Evolutionary conservation across 768 basidiomycete species (phyloP), one percentile per base, ranked within the genome.

Genomic region (Boletus patriciae): DNA sequence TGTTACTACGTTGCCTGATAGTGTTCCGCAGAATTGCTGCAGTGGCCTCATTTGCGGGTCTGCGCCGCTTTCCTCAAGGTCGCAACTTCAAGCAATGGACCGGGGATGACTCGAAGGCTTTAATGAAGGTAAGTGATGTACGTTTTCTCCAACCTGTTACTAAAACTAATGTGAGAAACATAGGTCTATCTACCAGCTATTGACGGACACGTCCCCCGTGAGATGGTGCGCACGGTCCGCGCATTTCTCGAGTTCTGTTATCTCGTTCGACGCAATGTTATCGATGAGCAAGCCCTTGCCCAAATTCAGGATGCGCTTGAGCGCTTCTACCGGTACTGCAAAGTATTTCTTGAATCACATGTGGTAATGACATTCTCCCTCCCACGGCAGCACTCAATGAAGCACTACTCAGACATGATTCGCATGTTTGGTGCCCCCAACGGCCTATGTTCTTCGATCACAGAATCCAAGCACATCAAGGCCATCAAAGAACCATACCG

Each of bases 1-100:
- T 3, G 27, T 25, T 27, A 18, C 36, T 12, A 27, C 6, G 11
- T n/a, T 49, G 48, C 27, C 27, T 27, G 27, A 27, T 27, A 27
- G 27, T 27, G 27, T 27, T 27, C 27, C 27, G 7, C 27, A 27
- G 27, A 27, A 27, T 27, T 27, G 27, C 27, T 27, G 68, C 61
- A 2, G 68, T 64, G 0, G 63, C 71, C 1, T 29, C 59, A 3
- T 74, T 71, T 36, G 36, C 72, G 1, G 70, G 68, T 0, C 59
- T 73, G 0, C 59, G 62, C 6, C 55, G 62, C 1, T 76, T 76
- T 49, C 66, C 64, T 5, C 58, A 74, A 31, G 73, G 74, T 4
- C 50, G 57, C 0, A 55, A 62, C 2, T 74, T 74, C 45, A 70
- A 71, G 23, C 73, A 75, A 38, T 76, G 75, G 75, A 76, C 72